Evolutionary conservation across 2,329 filamentous ascomycete genomes (phyloP), one percentile per base, ranked within the genome.

Genomic region (Cytospora leucostoma): DNA sequence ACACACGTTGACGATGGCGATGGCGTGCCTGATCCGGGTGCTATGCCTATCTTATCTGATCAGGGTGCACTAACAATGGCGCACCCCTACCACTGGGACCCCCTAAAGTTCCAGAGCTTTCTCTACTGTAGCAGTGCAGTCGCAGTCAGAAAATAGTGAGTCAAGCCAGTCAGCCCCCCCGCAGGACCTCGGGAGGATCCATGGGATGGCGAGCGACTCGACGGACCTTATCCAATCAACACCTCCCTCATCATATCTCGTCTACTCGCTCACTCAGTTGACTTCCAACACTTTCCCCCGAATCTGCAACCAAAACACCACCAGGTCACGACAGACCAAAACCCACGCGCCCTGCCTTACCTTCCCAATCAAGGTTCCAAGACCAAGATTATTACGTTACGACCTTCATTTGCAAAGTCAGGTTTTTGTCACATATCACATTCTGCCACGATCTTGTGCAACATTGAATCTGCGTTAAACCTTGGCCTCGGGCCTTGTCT

Each of bases 371-470:
- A 53, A 49, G 27, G 27, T 27, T 27, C 27, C 27, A 27, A 27
- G 27, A 27, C 27, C 27, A 27, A 27, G 27, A 27, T 27, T 27
- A 27, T 27, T 27, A 27, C 27, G 27, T 27, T 32, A 52, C 54
- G n/a, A 49, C 38, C 51, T 35, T 35, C 35, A 49, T 57, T 47
- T 60, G 56, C 60, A 63, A 58, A 33, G 56, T 54, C 60, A 53
- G 27, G 12, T 52, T 50, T 54, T n/a, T 56, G 55, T 64, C 62
- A 64, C 62, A 64, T 64, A 61, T 64, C 56, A 63, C 19, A 56
- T 63, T 58, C 56, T 63, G 63, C 61, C 62, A 58, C 62, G 59
- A 64, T 64, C 62, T 62, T 17, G 58, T 65, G 59, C 57, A 27
- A 64, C 62, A 27, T 52, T 19, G 56, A 49, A 63, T 65, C 59